Evolutionary conservation across 352 stramenopile genomes (phyloP).

Genomic region (Phytophthora ramorum): DNA sequence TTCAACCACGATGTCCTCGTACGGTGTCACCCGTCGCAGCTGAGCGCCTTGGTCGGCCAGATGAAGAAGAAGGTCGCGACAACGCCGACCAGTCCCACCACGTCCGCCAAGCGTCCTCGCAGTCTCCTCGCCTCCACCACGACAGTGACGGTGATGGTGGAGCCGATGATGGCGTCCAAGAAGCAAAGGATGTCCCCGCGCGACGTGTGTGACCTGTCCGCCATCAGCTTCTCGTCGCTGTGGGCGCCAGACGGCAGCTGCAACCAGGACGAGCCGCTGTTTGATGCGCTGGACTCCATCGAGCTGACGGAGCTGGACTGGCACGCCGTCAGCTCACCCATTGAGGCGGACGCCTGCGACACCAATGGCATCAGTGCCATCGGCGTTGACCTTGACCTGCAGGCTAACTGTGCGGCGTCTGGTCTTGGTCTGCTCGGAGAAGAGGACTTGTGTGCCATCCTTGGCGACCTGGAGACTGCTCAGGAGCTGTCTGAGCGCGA

Average conservation of each 20-base stretch:
- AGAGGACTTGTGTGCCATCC: constrained; percentile 13
- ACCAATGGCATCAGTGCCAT: background rate
- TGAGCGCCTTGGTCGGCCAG: constrained; percentile 14
- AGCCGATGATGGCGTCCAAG: background rate
- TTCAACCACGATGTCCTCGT: constrained; percentile 71
- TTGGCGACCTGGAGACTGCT: background rate
- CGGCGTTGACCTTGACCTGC: background rate
- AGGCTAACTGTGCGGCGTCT: background rate
- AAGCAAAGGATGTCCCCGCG: constrained; percentile 30
- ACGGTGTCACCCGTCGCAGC: constrained; percentile 41
- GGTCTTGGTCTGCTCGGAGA: constrained; percentile 4
- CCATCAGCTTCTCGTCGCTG: background rate
- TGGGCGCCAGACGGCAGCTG: constrained; percentile 1
- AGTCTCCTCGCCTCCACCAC: background rate
- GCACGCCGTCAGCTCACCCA: constrained; percentile 3
- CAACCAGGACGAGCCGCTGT: constrained; percentile 10
- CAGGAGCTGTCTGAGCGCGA: constrained; percentile 3
- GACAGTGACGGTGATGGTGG: background rate
- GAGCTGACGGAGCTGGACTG: constrained; percentile 28
- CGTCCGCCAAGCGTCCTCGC: constrained; percentile 12
- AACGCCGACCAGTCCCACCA: background rate
- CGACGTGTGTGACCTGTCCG: constrained; percentile 11
- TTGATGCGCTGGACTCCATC: constrained; percentile 16
- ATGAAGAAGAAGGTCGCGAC: constrained; percentile 15
- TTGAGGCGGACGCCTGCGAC: background rate